phyloP scores from a whole-genome alignment of 2,329 filamentous ascomycete genomes.

The Corynespora cassiicola region DNA sequence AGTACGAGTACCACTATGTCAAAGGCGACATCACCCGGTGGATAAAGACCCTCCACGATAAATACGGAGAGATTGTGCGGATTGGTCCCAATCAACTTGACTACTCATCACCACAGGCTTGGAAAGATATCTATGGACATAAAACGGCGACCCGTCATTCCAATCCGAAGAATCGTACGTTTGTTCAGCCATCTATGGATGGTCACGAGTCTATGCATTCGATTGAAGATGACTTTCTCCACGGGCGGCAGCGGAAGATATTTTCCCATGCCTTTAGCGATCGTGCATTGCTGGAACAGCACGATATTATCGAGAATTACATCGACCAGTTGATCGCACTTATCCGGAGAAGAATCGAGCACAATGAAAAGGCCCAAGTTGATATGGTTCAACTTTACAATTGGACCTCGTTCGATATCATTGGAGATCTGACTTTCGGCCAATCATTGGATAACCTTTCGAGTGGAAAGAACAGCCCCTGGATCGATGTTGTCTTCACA shows the following conservation, averaged over 20 bases:
- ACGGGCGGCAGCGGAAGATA: constrained; percentile 47
- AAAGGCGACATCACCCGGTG: constrained; percentile 23
- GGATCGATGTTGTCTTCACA: constrained; percentile 38
- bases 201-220: constrained; percentile 38
- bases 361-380: constrained; percentile 38
- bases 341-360: constrained; percentile 37
- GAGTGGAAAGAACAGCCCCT: constrained; percentile 35
- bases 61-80: constrained; percentile 51
- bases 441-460: constrained; percentile 39
- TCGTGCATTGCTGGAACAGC: constrained; percentile 49
- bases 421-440: constrained; percentile 41
- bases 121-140: constrained; percentile 42
- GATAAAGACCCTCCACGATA: constrained; percentile 40
- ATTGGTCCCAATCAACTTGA: constrained; percentile 49
- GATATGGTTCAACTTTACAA: constrained; percentile 42
- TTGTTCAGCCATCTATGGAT: too few relatives aligned
- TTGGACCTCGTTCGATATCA: constrained; percentile 42
- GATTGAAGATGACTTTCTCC: constrained; percentile 37
- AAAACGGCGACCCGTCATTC: constrained; percentile 23
- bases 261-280: constrained; percentile 52
- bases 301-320: constrained; percentile 49
- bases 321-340: constrained; percentile 48
- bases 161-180: too few relatives aligned
- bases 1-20: too few relatives aligned
- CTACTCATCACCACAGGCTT: constrained; percentile 44